Conservation (phyloP, 768 basidiomycete genomes). For the Hericium alpestre region DNA sequence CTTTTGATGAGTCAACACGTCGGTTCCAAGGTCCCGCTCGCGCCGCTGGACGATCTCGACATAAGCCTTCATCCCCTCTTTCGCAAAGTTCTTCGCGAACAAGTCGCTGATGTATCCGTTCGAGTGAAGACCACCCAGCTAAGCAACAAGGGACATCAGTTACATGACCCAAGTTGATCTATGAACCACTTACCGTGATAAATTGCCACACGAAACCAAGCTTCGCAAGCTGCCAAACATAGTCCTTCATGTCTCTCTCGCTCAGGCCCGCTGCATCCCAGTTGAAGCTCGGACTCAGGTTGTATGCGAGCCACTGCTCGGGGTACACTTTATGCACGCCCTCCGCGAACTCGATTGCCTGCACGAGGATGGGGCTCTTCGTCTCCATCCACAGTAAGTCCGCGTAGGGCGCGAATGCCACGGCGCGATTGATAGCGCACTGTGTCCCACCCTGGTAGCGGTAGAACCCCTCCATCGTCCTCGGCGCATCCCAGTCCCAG, state of each 20-base stretch:
- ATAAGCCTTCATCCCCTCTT: slow-evolving; percentile 98
- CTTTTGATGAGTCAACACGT: slow-evolving; percentile 96
- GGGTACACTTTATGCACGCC: slow-evolving; percentile 79
- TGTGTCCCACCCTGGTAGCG: slow-evolving; percentile 95
- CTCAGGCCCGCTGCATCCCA: slow-evolving; percentile 91
- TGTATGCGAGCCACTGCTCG: slow-evolving; percentile 93
- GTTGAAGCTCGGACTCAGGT: slow-evolving; percentile 88
- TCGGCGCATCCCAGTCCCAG: slow-evolving; percentile 93
- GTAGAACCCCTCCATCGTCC: slow-evolving; percentile 94
- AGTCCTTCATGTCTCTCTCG: slow-evolving; percentile 76
- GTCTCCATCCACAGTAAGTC: slow-evolving; percentile 97
- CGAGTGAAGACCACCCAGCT: slow-evolving; percentile 95
- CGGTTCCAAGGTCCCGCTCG: slow-evolving; percentile 88
- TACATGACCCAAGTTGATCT: neutral
- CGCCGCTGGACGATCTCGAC: slow-evolving; percentile 88
- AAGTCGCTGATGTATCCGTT: slow-evolving; percentile 94
- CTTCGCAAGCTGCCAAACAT: slow-evolving; percentile 88
- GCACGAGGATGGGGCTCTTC: slow-evolving; percentile 82
- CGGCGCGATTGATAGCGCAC: slow-evolving; percentile 83
- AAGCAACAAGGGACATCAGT: neutral
- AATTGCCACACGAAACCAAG: slow-evolving; percentile 99
- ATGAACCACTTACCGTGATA: slow-evolving; percentile 65
- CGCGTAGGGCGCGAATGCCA: slow-evolving; percentile 90
- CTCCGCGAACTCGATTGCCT: slow-evolving; percentile 84
- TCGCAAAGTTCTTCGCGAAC: slow-evolving; percentile 80